These are phyloP conservation scores for Venturiaceae sp. DNA, from an alignment of 2,329 filamentous ascomycete genomes.

Conservation along the genomic window DNA sequence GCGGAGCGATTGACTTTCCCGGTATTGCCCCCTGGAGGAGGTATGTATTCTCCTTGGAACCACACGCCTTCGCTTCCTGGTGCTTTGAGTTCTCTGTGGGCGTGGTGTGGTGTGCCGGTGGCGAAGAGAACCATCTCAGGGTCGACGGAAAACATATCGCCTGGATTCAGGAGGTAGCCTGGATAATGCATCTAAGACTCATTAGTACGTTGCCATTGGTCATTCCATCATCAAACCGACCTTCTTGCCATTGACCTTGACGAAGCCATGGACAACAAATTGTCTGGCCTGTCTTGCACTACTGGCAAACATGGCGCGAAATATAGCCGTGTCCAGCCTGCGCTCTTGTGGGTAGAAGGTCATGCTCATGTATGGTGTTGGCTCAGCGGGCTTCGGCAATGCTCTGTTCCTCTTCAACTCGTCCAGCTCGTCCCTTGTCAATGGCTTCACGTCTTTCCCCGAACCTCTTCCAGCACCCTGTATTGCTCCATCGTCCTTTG, in stretches of 20 bases:
- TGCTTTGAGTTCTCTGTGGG: slow-evolving; percentile 63
- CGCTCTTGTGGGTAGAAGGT: slow-evolving; percentile 85
- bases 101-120: slow-evolving; percentile 68
- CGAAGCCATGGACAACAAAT: slow-evolving; percentile 84
- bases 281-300: slow-evolving; percentile 88
- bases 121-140: slow-evolving; percentile 80
- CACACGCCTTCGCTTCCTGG: background rate
- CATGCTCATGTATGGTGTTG: slow-evolving; percentile 94
- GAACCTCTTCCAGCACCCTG: slow-evolving; percentile 76
- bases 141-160: slow-evolving; percentile 96
- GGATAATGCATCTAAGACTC: slow-evolving; percentile 76
- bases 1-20: background rate
- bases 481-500: slow-evolving; percentile 69
- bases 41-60: background rate
- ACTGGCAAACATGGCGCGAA: slow-evolving; percentile 86
- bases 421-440: slow-evolving; percentile 9
- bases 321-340: slow-evolving; percentile 87
- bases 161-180: slow-evolving; percentile 88
- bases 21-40: background rate
- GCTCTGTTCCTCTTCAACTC: slow-evolving; percentile 10
- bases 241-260: slow-evolving; percentile 95
- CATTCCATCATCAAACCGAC: slow-evolving; percentile 32
- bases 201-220: background rate
- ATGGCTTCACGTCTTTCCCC: slow-evolving; percentile 42
- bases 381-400: slow-evolving; percentile 19